Conservation (phyloP, 768 basidiomycete genomes). For the Tylopilus cervinicoccineus region DNA sequence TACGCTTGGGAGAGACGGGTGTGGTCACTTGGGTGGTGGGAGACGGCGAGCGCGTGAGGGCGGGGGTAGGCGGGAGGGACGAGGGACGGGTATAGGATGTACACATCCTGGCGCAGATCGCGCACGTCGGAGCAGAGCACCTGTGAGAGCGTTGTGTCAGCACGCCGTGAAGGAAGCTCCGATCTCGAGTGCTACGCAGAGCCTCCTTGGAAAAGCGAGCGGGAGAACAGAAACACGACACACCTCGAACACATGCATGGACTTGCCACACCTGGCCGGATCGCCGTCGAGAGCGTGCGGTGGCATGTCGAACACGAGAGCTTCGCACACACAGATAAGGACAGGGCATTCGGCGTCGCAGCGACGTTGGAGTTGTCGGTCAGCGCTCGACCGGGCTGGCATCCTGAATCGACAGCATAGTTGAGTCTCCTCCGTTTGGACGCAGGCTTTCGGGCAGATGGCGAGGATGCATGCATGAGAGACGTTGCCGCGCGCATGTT, state of each 20-base stretch:
- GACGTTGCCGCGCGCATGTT: constrained; percentile 19
- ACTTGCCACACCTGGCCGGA: constrained; percentile 14
- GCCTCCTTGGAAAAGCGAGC: not conserved
- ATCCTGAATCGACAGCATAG: constrained; percentile 13
- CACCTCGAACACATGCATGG: constrained; percentile 22
- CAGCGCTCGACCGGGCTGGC: constrained; percentile 11
- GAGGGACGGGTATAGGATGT: constrained; percentile 29
- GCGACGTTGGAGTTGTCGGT: constrained; percentile 19
- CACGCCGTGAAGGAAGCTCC: not conserved
- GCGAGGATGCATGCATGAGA: constrained; percentile 8
- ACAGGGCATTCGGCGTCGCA: not conserved
- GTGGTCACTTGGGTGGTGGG: constrained; percentile 13
- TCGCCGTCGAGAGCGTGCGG: constrained; percentile 21
- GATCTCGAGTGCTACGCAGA: not conserved
- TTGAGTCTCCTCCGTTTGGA: constrained; percentile 28
- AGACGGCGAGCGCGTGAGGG: constrained; percentile 33
- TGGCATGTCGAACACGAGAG: constrained; percentile 30
- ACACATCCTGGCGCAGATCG: constrained; percentile 37
- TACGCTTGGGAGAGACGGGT: constrained; percentile 26
- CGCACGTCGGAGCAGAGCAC: constrained; percentile 32
- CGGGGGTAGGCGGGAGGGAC: constrained; percentile 36
- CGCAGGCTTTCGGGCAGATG: constrained; percentile 14
- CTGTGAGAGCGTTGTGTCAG: constrained; percentile 19
- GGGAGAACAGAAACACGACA: not conserved
- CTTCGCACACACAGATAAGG: constrained; percentile 8